Evolutionary conservation across 345 rosid species (phyloP), one percentile per base, ranked within the genome.

Genomic region (Microcos paniculata): DNA sequence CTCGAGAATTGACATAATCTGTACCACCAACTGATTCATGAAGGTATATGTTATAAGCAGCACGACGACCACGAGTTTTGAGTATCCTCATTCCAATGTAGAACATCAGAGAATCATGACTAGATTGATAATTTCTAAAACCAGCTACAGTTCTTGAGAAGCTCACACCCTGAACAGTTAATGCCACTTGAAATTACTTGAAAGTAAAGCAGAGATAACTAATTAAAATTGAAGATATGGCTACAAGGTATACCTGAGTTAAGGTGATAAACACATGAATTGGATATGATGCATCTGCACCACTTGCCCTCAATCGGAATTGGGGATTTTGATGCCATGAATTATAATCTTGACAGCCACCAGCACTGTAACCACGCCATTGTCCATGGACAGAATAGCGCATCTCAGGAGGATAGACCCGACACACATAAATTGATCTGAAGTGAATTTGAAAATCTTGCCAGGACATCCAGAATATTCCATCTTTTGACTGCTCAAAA

Each of bases 381-480:
- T 96, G 98, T 45, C 98, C 93, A 70, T 90, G 96, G 77, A 96
- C 94, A 23, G 97, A 94, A 87, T 92, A 89, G 26, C 98, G 94
- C 99, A 96, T 96, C 86, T 96, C 99, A 10, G 90, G 85, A 57
- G 99, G 99, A 62, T 96, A 96, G 72, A 96, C 93, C 24, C 99
- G 97, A 68, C 99, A 96, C 35, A 94, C 97, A 80, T 96, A 96
- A 74, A 96, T 94, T n/a, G 99, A 96, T 65, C 98, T 85, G 87
- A 96, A 96, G 84, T 96, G 99, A 80, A 96, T 94, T 85, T 96
- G 99, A 73, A 96, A 96, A 79, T 96, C 99, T 94, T 96, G 98
- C 99, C 99, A 96, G 43, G 96, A 94, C 99, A 96, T 96, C 99
- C 99, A 96, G 86, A 96, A 96, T 82, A 96, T 96, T 70, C 99